Base-by-base conservation (phyloP, 2,329 filamentous ascomycete genomes). In the Sclerotinia trifoliorum region DNA sequence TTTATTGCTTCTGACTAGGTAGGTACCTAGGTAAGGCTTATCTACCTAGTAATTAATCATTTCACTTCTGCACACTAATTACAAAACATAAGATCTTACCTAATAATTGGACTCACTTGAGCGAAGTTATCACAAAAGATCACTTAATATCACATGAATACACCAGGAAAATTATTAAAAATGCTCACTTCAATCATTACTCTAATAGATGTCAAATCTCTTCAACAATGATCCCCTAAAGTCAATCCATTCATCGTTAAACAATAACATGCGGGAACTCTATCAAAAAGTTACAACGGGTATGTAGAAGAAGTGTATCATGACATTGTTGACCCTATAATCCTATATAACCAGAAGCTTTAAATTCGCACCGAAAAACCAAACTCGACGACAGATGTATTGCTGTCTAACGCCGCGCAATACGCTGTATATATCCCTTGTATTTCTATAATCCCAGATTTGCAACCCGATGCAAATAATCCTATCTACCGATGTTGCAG, bases 231-330 rank as follows among this genome's bases (percentile, higher is more conserved):
- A 10, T n/a, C 29, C 44, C 44, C 46, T n/a, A 17, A 24, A 51
- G 5, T 10, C 26, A n/a, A 48, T 39, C 44, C 58, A 24, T 21
- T 5, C 29, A 29, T 29, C 29, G 39, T 49, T 39, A 21, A 6
- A 29, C 15, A 51, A 51, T 19, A 49, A 51, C 46, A 51, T 21
- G 29, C 26, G 58, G 19, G n/a, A 61, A 35, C 48, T 24, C 19
- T 49, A 15, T n/a, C 10, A 42, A 19, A 49, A 24, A 29, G 21
- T n/a, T 17, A n/a, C 19, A 29, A 62, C 49, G 58, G 21, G 44
- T 49, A 62, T 39, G 58, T 62, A 62, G 21, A 62, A 49, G 29
- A 62, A 62, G 46, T 62, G 49, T 62, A 62, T 62, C 58, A 62
- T 51, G 15, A 62, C 58, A 62, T 62, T 62, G 44, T 51, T n/a